These are phyloP conservation scores for Serendipita indica DNA, from an alignment of 768 basidiomycete genomes.

Conservation along the genomic window DNA sequence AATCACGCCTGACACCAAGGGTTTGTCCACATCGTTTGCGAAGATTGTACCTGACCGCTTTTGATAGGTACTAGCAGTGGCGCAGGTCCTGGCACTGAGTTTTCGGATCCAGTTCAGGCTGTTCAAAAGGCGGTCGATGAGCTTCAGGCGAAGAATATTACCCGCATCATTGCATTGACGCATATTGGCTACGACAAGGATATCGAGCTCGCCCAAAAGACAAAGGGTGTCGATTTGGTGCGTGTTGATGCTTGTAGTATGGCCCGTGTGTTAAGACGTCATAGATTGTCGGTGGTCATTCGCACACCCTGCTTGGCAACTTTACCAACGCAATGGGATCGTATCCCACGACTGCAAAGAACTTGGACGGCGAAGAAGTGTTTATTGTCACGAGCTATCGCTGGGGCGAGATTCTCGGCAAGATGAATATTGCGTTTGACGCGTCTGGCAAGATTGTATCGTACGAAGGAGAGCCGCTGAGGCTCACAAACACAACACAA, in stretches of 20 bases:
- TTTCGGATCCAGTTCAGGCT: conserved; percentile 27
- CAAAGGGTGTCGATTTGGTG: conserved; percentile 26
- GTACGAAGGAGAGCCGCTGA: conserved; percentile 31
- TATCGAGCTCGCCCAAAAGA: conserved; percentile 27
- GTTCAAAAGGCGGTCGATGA: conserved; percentile 27
- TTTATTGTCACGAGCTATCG: conserved; percentile 33
- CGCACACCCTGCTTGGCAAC: conserved; percentile 32
- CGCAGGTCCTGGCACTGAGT: conserved; percentile 25
- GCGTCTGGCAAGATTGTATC: conserved; percentile 25
- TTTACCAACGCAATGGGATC: conserved; percentile 27
- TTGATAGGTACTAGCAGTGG: conserved; percentile 7
- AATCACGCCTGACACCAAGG: conserved; percentile 29
- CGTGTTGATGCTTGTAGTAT: conserved; percentile 2
- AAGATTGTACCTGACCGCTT: background rate
- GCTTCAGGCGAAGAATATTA: conserved; percentile 25
- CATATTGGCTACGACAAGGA: conserved; percentile 34
- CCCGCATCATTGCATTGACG: conserved; percentile 31
- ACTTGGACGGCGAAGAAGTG: conserved; percentile 32
- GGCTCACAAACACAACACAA: conserved; percentile 26
- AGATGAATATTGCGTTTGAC: conserved; percentile 31
- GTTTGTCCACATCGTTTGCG: conserved; percentile 17
- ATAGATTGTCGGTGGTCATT: conserved; percentile 29
- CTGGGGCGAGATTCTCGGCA: conserved; percentile 34
- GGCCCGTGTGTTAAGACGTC: background rate
- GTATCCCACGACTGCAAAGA: conserved; percentile 32